Evolutionary conservation across 352 stramenopile species (phyloP).

Genomic region (Globisporangium rhizosaccharum): DNA sequence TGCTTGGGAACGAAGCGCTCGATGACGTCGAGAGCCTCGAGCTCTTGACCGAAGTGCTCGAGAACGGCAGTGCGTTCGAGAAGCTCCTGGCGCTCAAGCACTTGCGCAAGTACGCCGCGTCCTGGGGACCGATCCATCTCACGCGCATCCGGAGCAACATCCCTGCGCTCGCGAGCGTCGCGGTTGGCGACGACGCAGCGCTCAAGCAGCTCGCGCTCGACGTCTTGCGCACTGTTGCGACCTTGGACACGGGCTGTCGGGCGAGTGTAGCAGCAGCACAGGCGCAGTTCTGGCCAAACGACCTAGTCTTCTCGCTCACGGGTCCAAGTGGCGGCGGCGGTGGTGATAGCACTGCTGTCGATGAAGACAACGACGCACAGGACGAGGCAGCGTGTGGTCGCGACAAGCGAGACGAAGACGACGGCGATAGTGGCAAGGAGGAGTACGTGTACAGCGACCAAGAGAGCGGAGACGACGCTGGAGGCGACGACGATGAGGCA

Average conservation of each 20-base stretch:
- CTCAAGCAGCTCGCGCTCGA: neutral
- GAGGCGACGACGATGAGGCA: too few relatives aligned
- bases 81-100: neutral
- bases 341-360: neutral
- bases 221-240: neutral
- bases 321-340: too few relatives aligned
- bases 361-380: neutral
- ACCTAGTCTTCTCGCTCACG: neutral
- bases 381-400: neutral
- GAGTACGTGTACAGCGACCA: neutral
- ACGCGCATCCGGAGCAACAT: neutral
- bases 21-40: slow-evolving; percentile 2
- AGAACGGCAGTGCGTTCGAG: neutral
- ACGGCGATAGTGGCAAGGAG: neutral
- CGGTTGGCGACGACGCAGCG: neutral
- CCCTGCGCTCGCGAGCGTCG: neutral
- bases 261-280: neutral
- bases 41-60: neutral
- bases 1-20: neutral
- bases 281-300: neutral
- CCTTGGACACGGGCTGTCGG: neutral
- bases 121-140: slow-evolving; percentile 2
- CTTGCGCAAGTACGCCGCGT: neutral
- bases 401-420: neutral
- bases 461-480: neutral